Percentiles rank a stretch among this genome's conserved stretches.
Evolutionary conservation across 441 rosid genomes (phyloP).

Genomic region (Metrosideros polymorpha): DNA sequence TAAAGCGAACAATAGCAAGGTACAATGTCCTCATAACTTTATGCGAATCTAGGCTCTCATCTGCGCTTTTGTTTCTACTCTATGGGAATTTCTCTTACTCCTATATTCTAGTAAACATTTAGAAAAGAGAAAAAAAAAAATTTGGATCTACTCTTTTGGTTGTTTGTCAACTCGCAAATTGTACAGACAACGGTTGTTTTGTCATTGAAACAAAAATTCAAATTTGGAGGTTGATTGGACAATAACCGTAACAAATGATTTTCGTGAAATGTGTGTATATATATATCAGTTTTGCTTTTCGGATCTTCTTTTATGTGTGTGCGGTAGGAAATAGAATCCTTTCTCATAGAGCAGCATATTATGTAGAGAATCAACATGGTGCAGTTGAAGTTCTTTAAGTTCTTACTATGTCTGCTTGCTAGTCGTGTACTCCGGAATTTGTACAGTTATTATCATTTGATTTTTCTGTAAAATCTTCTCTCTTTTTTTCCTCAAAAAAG

Average conservation of each 20-base stretch:
- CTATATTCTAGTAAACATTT: no score
- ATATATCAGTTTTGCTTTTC: not conserved
- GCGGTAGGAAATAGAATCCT: not conserved
- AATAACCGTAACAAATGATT: not conserved
- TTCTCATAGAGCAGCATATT: not conserved
- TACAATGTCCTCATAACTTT: not conserved
- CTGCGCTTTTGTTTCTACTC: rapidly evolving
- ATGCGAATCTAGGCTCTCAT: not conserved
- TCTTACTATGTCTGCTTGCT: not conserved
- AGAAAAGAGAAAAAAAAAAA: no score
- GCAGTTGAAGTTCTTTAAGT: not conserved
- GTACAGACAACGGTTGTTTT: no score
- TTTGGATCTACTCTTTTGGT: no score
- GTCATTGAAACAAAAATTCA: not conserved
- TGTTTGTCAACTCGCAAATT: not conserved
- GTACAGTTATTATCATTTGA: rapidly evolving
- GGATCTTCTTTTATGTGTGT: rapidly evolving
- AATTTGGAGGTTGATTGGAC: not conserved
- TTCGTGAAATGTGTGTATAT: not conserved
- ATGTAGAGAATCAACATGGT: not conserved
- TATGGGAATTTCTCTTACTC: no score
- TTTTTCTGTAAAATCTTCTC: not conserved
- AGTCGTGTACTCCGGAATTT: not conserved
- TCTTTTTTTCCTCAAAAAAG: rapidly evolving
- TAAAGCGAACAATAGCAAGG: not conserved